phyloP scores from a whole-genome alignment of 2,329 filamentous ascomycete species.

The Fusarium napiforme region DNA sequence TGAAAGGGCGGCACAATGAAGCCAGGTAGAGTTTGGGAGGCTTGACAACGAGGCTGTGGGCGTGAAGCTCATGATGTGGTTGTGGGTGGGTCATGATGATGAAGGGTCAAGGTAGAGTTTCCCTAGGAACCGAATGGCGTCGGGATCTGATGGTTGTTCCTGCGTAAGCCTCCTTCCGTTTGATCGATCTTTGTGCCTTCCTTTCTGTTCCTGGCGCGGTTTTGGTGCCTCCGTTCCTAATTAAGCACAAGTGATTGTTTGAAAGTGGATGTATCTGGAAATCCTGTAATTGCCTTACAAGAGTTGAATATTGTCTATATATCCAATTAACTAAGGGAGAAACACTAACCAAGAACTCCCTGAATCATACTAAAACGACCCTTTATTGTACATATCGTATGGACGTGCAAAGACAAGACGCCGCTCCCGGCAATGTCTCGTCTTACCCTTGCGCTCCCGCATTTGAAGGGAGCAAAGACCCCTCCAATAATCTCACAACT shows the following conservation, averaged over 20 bases:
- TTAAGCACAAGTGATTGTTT: background rate
- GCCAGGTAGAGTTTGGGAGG: background rate
- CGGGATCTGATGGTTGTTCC: slow-evolving; percentile 24
- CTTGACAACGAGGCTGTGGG: background rate
- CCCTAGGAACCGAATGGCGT: background rate
- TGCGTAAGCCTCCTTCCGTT: slow-evolving; percentile 31
- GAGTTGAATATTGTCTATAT: slow-evolving; percentile 4
- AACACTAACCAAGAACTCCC: background rate
- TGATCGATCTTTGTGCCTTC: slow-evolving; percentile 2
- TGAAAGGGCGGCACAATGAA: background rate
- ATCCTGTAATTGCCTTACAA: background rate
- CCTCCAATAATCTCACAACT: slow-evolving; percentile 10
- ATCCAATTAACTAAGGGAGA: background rate
- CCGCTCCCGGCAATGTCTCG: slow-evolving; percentile 26
- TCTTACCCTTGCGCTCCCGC: slow-evolving; percentile 17
- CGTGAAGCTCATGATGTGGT: slow-evolving; percentile 1
- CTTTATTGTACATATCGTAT: background rate
- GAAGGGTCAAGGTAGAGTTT: slow-evolving; percentile 4
- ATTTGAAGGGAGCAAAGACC: slow-evolving; percentile 4
- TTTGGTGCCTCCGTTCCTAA: background rate
- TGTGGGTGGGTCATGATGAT: slow-evolving; percentile 2
- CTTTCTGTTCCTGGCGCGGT: slow-evolving; percentile 5
- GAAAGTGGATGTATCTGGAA: background rate
- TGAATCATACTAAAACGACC: background rate
- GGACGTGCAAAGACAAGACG: slow-evolving; percentile 1